Base-by-base conservation (phyloP, 23 red algal genomes). In the Chondrus crispus region DNA sequence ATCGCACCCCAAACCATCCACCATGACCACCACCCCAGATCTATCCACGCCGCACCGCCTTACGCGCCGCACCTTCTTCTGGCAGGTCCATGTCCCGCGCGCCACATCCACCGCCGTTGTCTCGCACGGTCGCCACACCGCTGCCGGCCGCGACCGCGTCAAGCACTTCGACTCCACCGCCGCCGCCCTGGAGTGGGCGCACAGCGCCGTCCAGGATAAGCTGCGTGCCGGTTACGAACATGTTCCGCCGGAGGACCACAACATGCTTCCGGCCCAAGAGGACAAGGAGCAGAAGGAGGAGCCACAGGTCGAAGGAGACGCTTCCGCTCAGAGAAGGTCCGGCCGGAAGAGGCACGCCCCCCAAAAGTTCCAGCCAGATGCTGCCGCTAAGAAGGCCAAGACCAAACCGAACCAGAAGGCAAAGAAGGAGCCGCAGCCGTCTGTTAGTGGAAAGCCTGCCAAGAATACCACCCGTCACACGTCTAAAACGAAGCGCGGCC, bases 51-150 rank as follows among this genome's bases (percentile, higher is more conserved):
- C 84, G 62, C 84, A 48, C 29, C 84, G 66, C 46, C 66, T 87
- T 37, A 53, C 74, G 28, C 84, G 84, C 84, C 84, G 84, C 66
- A 73, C 84, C 13, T 66, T 73, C 46, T 87, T 87, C 66, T 87
- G 84, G 84, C 63, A 87, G 48, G 43, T 82, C 20, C 77, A 55
- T 2, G 38, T 87, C 20, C 46, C 60, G 39, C 41, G 41, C 45
- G 64, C 20, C 84, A 33, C 33, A 26, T 33, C 55, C 44, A 48
- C 69, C 39, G 74, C 66, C 29, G 63, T 49, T 46, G 63, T 71
- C 84, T 47, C 63, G 39, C 55, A 72, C 60, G 84, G 84, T 30
- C 3, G 33, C 66, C 43, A 48, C 66, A 33, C 69, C 20, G 11
- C 16, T 26, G 62, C 60, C 68, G 84, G 84, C 26, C 64, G 84